Conservation (phyloP, 2,329 filamentous ascomycete genomes). For the Sclerotinia minor region DNA sequence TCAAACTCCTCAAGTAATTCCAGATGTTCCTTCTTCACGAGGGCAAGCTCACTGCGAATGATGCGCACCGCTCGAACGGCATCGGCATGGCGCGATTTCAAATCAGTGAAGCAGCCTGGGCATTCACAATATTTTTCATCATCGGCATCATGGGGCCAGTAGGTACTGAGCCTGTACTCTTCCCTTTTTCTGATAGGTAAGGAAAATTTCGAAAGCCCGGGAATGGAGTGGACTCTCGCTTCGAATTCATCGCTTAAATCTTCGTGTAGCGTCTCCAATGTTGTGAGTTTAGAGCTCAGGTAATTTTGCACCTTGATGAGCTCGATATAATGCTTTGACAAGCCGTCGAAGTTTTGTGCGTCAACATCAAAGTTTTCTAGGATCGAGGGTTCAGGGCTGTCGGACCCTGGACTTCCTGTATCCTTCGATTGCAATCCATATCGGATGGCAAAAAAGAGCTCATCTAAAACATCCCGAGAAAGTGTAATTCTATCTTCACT, state of each 20-base stretch:
- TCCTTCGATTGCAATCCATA: too few species aligned
- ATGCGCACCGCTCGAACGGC: neutral
- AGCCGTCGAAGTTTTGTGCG: rapidly evolving
- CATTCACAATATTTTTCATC: neutral
- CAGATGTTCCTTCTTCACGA: neutral
- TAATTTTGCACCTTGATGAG: neutral
- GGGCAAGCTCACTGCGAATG: neutral
- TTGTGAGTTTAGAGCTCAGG: neutral
- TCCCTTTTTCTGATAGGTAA: neutral
- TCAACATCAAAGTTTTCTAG: too few species aligned
- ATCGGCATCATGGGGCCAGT: too few species aligned
- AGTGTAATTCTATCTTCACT: too few species aligned
- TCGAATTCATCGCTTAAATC: neutral
- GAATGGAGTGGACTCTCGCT: neutral
- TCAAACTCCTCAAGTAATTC: neutral
- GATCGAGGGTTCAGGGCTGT: neutral
- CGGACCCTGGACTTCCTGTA: neutral
- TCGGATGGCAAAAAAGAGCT: too few species aligned
- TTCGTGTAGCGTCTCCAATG: too few species aligned
- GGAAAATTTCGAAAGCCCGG: neutral
- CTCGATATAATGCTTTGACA: neutral
- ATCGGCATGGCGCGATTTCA: too few species aligned
- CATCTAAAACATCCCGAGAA: too few species aligned
- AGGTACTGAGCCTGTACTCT: too few species aligned
- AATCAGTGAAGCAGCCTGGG: neutral